Evolutionary conservation across 2,329 filamentous ascomycete species (phyloP).

Genomic region (Nigrospora osmanthi): DNA sequence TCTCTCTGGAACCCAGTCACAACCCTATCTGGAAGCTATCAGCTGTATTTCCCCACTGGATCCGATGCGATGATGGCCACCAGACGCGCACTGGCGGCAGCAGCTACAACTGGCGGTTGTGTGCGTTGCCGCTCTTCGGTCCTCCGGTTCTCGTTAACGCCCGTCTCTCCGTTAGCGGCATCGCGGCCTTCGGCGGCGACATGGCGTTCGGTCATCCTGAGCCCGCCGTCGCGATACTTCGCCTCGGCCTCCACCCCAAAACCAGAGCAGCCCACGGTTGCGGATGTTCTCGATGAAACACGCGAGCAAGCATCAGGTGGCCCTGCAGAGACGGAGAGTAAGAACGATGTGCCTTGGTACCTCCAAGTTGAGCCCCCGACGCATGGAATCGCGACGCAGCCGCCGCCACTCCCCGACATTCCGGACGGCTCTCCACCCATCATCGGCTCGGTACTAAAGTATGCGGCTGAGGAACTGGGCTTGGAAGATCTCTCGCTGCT

Average conservation of each 20-base stretch:
- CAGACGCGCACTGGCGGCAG: constrained; percentile 14
- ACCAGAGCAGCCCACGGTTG: not conserved
- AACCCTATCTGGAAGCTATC: too few species aligned
- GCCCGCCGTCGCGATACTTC: not conserved
- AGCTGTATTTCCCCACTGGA: too few species aligned
- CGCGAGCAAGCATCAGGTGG: constrained; percentile 1
- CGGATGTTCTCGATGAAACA: not conserved
- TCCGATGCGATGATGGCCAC: constrained; percentile 12
- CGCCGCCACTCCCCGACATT: constrained; percentile 38
- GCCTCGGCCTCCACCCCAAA: not conserved
- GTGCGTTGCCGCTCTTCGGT: constrained; percentile 18
- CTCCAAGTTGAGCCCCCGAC: constrained; percentile 61
- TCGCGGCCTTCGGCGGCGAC: not conserved
- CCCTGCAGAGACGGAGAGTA: constrained; percentile 2
- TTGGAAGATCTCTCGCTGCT: constrained; percentile 74
- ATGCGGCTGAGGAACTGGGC: constrained; percentile 76
- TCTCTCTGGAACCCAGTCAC: too few species aligned
- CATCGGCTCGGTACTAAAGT: constrained; percentile 64
- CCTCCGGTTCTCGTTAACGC: constrained; percentile 17
- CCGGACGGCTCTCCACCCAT: constrained; percentile 66
- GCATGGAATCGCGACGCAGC: constrained; percentile 39
- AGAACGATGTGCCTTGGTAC: constrained; percentile 60
- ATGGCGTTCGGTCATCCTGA: not conserved
- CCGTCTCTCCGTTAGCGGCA: constrained; percentile 4
- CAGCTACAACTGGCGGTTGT: constrained; percentile 15